These are phyloP conservation scores for Pseudomonodictys pantanalensis DNA, from an alignment of 495 filamentous ascomycete genomes.

Conservation along the genomic window DNA sequence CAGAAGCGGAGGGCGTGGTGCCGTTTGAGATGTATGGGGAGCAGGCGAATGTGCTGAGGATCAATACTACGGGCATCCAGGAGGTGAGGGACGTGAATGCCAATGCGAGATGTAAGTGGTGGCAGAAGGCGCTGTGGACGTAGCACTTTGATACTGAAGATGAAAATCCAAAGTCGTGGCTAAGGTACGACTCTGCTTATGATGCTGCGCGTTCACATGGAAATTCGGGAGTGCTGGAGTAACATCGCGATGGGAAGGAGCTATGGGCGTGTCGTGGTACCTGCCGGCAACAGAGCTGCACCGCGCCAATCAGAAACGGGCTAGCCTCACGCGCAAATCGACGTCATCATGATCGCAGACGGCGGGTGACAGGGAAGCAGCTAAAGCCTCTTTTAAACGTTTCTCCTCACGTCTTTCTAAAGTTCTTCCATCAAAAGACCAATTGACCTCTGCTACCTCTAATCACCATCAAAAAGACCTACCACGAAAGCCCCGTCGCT, in stretches of 20 bases:
- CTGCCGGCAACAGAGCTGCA: too few relatives aligned
- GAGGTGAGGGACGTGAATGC: conserved; percentile 46
- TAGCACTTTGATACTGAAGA: neutral
- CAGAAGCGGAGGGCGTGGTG: conserved; percentile 45
- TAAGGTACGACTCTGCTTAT: neutral
- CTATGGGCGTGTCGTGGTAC: too few relatives aligned
- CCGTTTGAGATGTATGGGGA: conserved; percentile 39
- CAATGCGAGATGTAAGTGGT: conserved; percentile 48
- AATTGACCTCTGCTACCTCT: neutral
- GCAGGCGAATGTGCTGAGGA: conserved; percentile 42
- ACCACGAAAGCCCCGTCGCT: neutral
- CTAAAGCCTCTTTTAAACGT: too few relatives aligned
- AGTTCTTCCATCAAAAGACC: too few relatives aligned
- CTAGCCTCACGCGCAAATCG: too few relatives aligned
- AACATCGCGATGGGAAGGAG: too few relatives aligned
- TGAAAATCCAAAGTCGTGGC: neutral
- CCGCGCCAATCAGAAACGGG: too few relatives aligned
- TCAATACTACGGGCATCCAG: conserved; percentile 46
- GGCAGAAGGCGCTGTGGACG: conserved; percentile 45
- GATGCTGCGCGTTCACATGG: too few relatives aligned
- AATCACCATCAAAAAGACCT: neutral
- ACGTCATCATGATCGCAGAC: too few relatives aligned
- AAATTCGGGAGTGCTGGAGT: too few relatives aligned
- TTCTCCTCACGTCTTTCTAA: too few relatives aligned
- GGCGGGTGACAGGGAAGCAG: too few relatives aligned